Evolutionary conservation across 1,284 basidiomycete genomes (phyloP).

Genomic region (Tilletia caries): DNA sequence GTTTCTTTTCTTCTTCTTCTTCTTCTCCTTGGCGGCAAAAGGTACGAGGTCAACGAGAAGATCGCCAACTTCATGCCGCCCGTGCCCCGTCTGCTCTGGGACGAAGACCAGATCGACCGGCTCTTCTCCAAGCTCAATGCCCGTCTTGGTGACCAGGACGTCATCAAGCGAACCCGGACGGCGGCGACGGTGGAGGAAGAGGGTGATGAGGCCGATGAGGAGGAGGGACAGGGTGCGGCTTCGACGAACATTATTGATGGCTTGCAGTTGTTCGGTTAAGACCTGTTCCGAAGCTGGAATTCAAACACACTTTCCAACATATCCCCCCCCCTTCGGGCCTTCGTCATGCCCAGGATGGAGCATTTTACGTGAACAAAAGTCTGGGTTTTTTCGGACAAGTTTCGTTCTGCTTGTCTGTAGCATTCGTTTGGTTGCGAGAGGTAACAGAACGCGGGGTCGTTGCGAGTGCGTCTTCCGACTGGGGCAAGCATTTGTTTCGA

Average conservation of each 20-base stretch:
- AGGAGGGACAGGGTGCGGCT: slow-evolving; percentile 15
- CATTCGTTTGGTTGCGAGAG: too few relatives aligned
- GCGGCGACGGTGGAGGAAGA: slow-evolving; percentile 8
- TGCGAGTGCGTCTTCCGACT: too few relatives aligned
- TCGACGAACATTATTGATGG: background rate
- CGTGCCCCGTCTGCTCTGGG: slow-evolving; percentile 36
- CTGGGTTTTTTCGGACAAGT: too few relatives aligned
- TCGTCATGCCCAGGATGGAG: too few relatives aligned
- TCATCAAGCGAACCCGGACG: background rate
- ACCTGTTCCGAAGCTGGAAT: background rate
- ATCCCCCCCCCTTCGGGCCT: background rate
- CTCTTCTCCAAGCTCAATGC: slow-evolving; percentile 39
- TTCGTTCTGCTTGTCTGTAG: too few relatives aligned
- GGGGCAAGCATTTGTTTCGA: too few relatives aligned
- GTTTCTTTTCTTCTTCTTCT: background rate
- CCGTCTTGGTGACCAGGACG: slow-evolving; percentile 10
- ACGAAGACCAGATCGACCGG: slow-evolving; percentile 38
- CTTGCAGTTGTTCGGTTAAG: slow-evolving; percentile 7
- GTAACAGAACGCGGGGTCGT: too few relatives aligned
- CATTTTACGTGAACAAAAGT: too few relatives aligned
- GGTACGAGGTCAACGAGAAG: slow-evolving; percentile 49
- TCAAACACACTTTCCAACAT: background rate
- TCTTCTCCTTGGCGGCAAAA: background rate
- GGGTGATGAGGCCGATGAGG: slow-evolving; percentile 14
- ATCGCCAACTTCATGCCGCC: slow-evolving; percentile 52